Conservation (phyloP, 1,139 yeast species). For the Candida buenavistaensis region DNA sequence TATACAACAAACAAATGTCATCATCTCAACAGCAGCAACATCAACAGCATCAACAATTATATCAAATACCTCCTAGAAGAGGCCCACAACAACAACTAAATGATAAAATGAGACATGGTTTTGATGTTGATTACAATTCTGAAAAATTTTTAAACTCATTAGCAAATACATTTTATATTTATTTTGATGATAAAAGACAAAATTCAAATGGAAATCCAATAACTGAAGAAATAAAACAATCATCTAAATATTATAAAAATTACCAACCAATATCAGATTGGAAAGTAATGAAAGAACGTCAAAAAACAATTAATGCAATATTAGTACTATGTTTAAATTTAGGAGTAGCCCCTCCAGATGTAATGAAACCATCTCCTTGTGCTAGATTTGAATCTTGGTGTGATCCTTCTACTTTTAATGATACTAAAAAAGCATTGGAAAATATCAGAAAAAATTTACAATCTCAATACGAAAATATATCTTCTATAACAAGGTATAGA, state of each 20-base stretch:
- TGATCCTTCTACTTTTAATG: slow-evolving; percentile 82
- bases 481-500: slow-evolving; percentile 85
- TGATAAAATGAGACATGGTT: slow-evolving; percentile 74
- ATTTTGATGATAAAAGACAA: slow-evolving; percentile 88
- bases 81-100: slow-evolving; percentile 48
- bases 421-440: slow-evolving; percentile 89
- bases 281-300: slow-evolving; percentile 88
- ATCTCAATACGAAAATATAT: slow-evolving; percentile 83
- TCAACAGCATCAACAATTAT: too few relatives aligned
- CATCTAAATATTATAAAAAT: slow-evolving; percentile 44
- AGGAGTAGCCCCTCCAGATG: slow-evolving; percentile 98
- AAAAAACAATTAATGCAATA: slow-evolving; percentile 94
- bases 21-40: slow-evolving; percentile 3
- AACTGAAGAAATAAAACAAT: slow-evolving; percentile 50
- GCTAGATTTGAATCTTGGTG: slow-evolving; percentile 94
- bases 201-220: slow-evolving; percentile 87
- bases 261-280: slow-evolving; percentile 82
- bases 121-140: slow-evolving; percentile 64
- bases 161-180: slow-evolving; percentile 73
- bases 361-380: slow-evolving; percentile 90
- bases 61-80: slow-evolving; percentile 24
- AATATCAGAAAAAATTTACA: slow-evolving; percentile 88
- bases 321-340: slow-evolving; percentile 84
- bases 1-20: slow-evolving; percentile 3
- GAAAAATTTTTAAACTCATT: slow-evolving; percentile 66